Conservation (phyloP, 2,329 filamentous ascomycete genomes). For the Pseudogymnoascus pannorum region DNA sequence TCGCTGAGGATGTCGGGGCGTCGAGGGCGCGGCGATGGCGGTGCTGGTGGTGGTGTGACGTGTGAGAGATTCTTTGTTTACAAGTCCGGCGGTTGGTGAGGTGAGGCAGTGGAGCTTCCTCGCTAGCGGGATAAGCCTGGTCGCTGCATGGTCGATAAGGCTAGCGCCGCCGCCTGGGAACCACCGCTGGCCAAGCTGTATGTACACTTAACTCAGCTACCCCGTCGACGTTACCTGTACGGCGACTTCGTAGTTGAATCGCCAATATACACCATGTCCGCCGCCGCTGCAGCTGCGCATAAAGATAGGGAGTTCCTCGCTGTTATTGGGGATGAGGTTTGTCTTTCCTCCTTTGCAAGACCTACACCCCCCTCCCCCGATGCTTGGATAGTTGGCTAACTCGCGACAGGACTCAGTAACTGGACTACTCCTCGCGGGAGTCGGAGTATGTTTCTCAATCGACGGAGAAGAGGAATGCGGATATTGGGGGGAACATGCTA, state of each 20-base stretch:
- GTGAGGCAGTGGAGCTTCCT: background rate
- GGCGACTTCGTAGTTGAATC: background rate
- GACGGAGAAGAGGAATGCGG: no score
- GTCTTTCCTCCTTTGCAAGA: conserved; percentile 6
- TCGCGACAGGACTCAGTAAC: conserved; percentile 79
- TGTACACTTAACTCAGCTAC: background rate
- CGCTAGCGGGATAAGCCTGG: background rate
- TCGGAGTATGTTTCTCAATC: conserved; percentile 59
- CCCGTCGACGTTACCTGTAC: background rate
- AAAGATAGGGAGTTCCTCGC: conserved; percentile 93
- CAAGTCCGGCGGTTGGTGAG: background rate
- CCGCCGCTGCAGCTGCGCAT: conserved; percentile 50
- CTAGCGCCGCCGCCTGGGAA: background rate
- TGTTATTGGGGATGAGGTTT: conserved; percentile 93
- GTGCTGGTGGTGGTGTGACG: background rate
- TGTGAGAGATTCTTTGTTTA: background rate
- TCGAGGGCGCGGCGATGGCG: background rate
- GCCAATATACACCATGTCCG: conserved; percentile 39
- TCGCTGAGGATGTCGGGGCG: no score
- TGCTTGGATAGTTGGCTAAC: conserved; percentile 16
- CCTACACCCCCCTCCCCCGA: background rate
- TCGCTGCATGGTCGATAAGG: no score
- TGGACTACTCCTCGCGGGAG: conserved; percentile 86
- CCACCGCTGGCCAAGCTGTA: background rate
- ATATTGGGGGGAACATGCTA: background rate